Percentiles rank a stretch among this genome's conserved stretches.
phyloP scores from a whole-genome alignment of 768 basidiomycete genomes.

The Lactarius indigo region DNA sequence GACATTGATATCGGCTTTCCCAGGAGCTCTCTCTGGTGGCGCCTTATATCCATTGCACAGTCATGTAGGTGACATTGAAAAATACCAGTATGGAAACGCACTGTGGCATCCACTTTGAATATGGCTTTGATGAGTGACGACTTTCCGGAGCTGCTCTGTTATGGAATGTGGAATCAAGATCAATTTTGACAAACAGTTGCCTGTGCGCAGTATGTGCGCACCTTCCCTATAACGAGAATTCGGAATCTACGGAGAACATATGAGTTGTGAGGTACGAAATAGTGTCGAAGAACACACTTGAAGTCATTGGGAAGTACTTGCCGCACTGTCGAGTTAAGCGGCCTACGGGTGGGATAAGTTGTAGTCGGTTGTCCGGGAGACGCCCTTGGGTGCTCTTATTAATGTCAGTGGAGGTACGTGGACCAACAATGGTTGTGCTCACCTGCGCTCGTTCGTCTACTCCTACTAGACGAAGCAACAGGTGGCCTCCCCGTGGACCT shows the following conservation, averaged over 20 bases:
- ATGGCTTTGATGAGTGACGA: slow-evolving; percentile 4
- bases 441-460: background rate
- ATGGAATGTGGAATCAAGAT: background rate
- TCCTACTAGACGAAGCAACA: too few relatives aligned
- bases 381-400: background rate
- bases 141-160: slow-evolving; percentile 9
- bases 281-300: background rate
- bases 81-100: background rate
- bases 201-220: background rate
- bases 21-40: background rate
- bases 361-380: background rate
- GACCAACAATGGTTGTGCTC: background rate
- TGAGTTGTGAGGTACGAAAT: background rate
- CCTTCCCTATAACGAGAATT: slow-evolving; percentile 14
- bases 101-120: slow-evolving; percentile 9
- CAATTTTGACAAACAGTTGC: background rate
- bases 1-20: background rate
- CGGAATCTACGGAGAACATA: slow-evolving; percentile 1
- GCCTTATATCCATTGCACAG: background rate
- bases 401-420: background rate
- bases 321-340: background rate
- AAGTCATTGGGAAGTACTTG: background rate
- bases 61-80: background rate
- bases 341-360: background rate
- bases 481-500: too few relatives aligned